These are phyloP conservation scores for Patellifolia procumbens DNA, from an alignment of 179 eudicot species.

Conservation along the genomic window DNA sequence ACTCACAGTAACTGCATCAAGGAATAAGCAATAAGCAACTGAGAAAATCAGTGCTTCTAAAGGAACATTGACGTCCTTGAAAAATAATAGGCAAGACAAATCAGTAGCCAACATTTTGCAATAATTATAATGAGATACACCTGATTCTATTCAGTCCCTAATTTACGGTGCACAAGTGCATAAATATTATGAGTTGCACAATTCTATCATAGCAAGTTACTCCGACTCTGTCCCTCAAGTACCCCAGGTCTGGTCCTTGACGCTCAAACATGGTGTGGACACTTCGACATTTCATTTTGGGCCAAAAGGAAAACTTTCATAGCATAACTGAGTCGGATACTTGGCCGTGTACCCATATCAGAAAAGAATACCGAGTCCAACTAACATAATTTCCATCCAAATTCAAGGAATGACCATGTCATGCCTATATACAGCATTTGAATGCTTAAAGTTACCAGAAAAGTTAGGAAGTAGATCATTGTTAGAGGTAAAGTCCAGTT, in stretches of 20 bases:
- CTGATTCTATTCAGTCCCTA: background rate
- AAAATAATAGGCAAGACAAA: background rate
- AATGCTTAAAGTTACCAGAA: background rate
- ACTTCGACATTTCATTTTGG: no score
- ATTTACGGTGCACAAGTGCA: background rate
- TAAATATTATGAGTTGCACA: background rate
- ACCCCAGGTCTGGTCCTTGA: no score
- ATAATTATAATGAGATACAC: background rate
- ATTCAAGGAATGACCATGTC: background rate
- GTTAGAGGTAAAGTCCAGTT: background rate
- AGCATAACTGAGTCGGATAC: no score
- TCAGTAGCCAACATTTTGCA: background rate
- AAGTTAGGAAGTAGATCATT: background rate
- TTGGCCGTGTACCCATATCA: no score
- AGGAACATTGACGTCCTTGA: background rate
- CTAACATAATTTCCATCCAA: background rate
- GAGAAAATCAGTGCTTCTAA: background rate
- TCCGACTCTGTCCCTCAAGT: no score
- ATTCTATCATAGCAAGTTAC: no score
- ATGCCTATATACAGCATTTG: background rate
- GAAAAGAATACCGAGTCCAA: no score
- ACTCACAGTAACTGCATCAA: conserved; percentile 85
- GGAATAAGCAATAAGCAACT: conserved; percentile 10
- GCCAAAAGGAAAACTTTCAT: no score
- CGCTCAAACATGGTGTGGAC: no score